Conservation (phyloP, 192 early-diverging fungal species). For the Dispira simplex region DNA sequence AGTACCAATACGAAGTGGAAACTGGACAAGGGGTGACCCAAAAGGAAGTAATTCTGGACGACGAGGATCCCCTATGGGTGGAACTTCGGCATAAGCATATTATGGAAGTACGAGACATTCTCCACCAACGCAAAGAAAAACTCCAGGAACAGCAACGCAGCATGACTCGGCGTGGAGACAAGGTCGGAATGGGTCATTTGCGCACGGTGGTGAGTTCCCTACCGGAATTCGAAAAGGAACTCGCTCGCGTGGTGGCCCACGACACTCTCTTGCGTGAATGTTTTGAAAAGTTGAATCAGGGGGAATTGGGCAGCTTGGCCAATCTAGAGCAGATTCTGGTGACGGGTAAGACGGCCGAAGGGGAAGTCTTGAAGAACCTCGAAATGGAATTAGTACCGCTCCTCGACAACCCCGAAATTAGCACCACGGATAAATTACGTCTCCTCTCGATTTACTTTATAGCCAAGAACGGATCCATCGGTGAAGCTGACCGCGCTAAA, state of each 20-base stretch:
- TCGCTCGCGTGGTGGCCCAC: conserved; percentile 28
- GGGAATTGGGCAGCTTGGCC: conserved; percentile 24
- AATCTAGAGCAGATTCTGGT: conserved; percentile 33
- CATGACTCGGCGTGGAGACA: conserved; percentile 19
- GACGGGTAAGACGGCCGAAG: conserved; percentile 28
- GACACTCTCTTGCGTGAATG: conserved; percentile 33
- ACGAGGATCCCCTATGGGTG: conserved; percentile 31
- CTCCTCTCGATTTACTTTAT: conserved; percentile 15
- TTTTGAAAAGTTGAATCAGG: conserved; percentile 30
- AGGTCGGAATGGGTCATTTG: conserved; percentile 15
- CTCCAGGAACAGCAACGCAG: conserved; percentile 25
- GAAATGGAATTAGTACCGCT: conserved; percentile 17
- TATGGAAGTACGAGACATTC: conserved; percentile 27
- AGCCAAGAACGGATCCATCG: conserved; percentile 11
- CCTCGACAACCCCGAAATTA: conserved; percentile 13
- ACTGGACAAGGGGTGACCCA: conserved; percentile 24
- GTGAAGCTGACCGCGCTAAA: conserved; percentile 14
- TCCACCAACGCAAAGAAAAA: conserved; percentile 24
- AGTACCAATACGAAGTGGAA: conserved; percentile 23
- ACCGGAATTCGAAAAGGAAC: conserved; percentile 30
- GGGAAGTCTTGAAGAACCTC: conserved; percentile 17
- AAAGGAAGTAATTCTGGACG: conserved; percentile 22
- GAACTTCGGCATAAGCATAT: conserved; percentile 36
- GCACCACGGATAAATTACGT: conserved; percentile 15
- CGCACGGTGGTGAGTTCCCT: conserved; percentile 26